Conservation (phyloP, 768 basidiomycete genomes). For the Rhizopogon vinicolor region DNA sequence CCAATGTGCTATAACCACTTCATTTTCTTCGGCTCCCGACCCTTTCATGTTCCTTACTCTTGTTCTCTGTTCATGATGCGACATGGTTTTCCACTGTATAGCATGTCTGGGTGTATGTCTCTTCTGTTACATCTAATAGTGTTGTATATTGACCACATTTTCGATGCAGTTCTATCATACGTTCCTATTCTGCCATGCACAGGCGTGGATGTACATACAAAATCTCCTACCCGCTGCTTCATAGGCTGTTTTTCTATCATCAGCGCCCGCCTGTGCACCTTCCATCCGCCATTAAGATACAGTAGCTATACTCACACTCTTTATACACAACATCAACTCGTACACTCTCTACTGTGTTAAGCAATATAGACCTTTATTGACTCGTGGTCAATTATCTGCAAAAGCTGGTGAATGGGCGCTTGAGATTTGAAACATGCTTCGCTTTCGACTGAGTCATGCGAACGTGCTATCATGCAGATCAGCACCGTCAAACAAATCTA, state of each 20-base stretch:
- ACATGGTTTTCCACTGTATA: slow-evolving; percentile 27
- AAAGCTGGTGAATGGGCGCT: background rate
- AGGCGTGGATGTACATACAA: slow-evolving; percentile 19
- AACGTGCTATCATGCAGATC: no score
- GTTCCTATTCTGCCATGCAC: slow-evolving; percentile 15
- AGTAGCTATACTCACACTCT: slow-evolving; percentile 20
- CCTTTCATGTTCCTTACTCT: background rate
- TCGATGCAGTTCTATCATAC: slow-evolving; percentile 15
- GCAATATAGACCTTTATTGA: slow-evolving; percentile 16
- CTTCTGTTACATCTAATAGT: background rate
- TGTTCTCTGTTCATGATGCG: slow-evolving; percentile 29
- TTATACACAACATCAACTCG: slow-evolving; percentile 18
- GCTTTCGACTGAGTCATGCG: background rate
- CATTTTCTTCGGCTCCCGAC: background rate
- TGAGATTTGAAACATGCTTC: background rate
- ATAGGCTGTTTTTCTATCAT: background rate
- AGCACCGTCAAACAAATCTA: background rate
- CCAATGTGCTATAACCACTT: slow-evolving; percentile 19
- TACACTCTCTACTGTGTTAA: slow-evolving; percentile 24
- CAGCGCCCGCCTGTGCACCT: slow-evolving; percentile 10
- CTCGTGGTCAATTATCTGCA: background rate
- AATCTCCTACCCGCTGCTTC: slow-evolving; percentile 11
- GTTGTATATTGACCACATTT: slow-evolving; percentile 6
- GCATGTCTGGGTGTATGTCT: slow-evolving; percentile 20
- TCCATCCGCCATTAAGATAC: slow-evolving; percentile 2